phyloP scores from a whole-genome alignment of 2,329 filamentous ascomycete species.

The Ophiocordyceps polyrhachis-furcata region DNA sequence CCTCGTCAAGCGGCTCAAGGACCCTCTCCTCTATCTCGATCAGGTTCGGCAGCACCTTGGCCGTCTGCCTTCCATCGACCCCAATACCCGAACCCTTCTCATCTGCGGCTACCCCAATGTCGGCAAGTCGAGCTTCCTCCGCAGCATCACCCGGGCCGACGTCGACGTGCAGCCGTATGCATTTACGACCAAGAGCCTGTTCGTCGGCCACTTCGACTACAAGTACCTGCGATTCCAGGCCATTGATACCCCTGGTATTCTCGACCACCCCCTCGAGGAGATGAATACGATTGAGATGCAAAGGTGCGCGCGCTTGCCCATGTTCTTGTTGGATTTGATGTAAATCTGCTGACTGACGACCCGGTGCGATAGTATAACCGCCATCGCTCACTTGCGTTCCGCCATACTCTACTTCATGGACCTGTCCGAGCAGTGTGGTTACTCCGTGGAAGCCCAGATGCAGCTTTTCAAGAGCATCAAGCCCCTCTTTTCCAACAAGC shows the following conservation, averaged over 20 bases:
- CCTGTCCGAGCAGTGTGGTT: slow-evolving; percentile 89
- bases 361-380: slow-evolving; percentile 50
- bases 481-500: slow-evolving; percentile 90
- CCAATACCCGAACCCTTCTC: slow-evolving; percentile 85
- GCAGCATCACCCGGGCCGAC: slow-evolving; percentile 81
- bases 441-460: slow-evolving; percentile 82
- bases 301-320: slow-evolving; percentile 10
- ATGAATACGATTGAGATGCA: slow-evolving; percentile 99
- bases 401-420: slow-evolving; percentile 98
- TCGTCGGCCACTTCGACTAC: slow-evolving; percentile 95
- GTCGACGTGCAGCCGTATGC: slow-evolving; percentile 96
- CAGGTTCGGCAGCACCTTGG: slow-evolving; percentile 84
- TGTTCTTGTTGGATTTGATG: background rate
- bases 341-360: slow-evolving; percentile 1
- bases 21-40: slow-evolving; percentile 86
- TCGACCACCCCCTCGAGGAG: slow-evolving; percentile 93
- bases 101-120: slow-evolving; percentile 98
- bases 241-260: slow-evolving; percentile 95
- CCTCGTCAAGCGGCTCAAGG: slow-evolving; percentile 84
- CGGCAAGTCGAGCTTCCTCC: slow-evolving; percentile 90
- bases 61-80: slow-evolving; percentile 94
- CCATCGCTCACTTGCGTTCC: slow-evolving; percentile 87
- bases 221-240: slow-evolving; percentile 48
- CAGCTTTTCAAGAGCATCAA: slow-evolving; percentile 93
- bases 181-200: slow-evolving; percentile 94